Evolutionary conservation across 2,329 filamentous ascomycete genomes (phyloP).

Genomic region (Ploettnerulaceae sp.): DNA sequence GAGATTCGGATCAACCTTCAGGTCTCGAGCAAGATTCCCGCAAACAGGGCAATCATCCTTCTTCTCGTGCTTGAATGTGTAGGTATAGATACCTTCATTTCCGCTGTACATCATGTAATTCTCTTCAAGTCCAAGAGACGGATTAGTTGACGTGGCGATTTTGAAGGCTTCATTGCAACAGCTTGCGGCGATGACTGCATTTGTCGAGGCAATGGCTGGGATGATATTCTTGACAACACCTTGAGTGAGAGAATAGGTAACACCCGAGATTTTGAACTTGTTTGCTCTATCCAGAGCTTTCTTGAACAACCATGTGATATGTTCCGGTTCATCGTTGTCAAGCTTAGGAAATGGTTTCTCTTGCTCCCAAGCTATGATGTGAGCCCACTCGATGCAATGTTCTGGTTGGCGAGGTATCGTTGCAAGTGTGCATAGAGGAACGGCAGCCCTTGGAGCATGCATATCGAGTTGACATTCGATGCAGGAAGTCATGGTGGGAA

Average conservation of each 20-base stretch:
- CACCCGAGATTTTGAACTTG: slow-evolving; percentile 86
- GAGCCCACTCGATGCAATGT: slow-evolving; percentile 98
- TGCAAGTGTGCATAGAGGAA: slow-evolving; percentile 92
- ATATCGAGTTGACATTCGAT: slow-evolving; percentile 98
- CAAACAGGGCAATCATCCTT: slow-evolving; percentile 95
- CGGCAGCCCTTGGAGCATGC: slow-evolving; percentile 94
- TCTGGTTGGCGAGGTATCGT: slow-evolving; percentile 95
- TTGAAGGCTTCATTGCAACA: slow-evolving; percentile 98
- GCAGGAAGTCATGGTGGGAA: slow-evolving; percentile 89
- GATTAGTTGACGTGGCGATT: slow-evolving; percentile 77
- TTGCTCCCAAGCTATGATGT: slow-evolving; percentile 94
- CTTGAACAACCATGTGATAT: slow-evolving; percentile 94
- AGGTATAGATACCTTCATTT: slow-evolving; percentile 92
- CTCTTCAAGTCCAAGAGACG: slow-evolving; percentile 69
- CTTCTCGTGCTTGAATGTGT: slow-evolving; percentile 92
- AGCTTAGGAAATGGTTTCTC: slow-evolving; percentile 77
- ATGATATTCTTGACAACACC: slow-evolving; percentile 99
- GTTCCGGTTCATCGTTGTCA: slow-evolving; percentile 93
- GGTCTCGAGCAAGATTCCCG: slow-evolving; percentile 71
- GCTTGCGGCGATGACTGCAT: slow-evolving; percentile 90
- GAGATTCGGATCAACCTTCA: slow-evolving; percentile 63
- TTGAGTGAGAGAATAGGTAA: slow-evolving; percentile 93
- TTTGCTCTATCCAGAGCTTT: slow-evolving; percentile 75
- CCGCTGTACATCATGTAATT: slow-evolving; percentile 99
- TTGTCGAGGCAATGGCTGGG: slow-evolving; percentile 94